These are phyloP conservation scores for Halophytophthora batemanensis DNA, from an alignment of 352 stramenopile species.

Conservation along the genomic window DNA sequence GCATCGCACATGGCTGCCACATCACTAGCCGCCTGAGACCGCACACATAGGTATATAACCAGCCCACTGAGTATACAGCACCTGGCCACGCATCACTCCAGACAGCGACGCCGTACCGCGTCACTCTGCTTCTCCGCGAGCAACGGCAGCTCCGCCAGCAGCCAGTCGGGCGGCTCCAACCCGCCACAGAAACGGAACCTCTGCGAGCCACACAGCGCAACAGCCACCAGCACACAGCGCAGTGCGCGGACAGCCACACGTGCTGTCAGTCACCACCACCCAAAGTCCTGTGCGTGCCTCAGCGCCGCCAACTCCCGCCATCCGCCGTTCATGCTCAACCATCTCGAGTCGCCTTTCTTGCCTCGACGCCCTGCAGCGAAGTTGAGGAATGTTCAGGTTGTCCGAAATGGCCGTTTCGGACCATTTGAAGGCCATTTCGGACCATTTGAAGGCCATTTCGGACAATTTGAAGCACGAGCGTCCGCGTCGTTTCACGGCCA, in stretches of 20 bases:
- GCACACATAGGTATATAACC: not conserved
- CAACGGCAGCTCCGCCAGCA: slow-evolving; percentile 46
- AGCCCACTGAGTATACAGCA: not conserved
- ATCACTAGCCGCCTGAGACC: slow-evolving; percentile 10
- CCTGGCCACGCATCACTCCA: not conserved
- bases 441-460: no score
- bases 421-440: no score
- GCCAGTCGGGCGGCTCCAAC: slow-evolving; percentile 62
- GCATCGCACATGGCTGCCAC: slow-evolving; percentile 19
- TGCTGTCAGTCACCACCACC: not conserved
- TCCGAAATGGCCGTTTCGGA: no score
- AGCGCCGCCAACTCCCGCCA: no score
- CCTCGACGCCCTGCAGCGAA: no score
- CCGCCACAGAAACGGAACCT: slow-evolving; percentile 63
- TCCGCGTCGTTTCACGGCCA: no score
- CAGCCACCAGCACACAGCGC: not conserved
- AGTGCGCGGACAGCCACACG: not conserved
- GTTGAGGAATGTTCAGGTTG: no score
- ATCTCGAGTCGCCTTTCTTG: no score
- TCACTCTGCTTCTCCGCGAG: slow-evolving; percentile 23
- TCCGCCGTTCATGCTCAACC: no score
- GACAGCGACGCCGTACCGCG: slow-evolving; percentile 13
- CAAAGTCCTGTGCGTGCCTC: not conserved
- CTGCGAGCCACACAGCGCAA: slow-evolving; percentile 9
- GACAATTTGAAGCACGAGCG: no score